phyloP scores from a whole-genome alignment of 148 eudicot genomes.

The Arctostaphylos glauca region DNA sequence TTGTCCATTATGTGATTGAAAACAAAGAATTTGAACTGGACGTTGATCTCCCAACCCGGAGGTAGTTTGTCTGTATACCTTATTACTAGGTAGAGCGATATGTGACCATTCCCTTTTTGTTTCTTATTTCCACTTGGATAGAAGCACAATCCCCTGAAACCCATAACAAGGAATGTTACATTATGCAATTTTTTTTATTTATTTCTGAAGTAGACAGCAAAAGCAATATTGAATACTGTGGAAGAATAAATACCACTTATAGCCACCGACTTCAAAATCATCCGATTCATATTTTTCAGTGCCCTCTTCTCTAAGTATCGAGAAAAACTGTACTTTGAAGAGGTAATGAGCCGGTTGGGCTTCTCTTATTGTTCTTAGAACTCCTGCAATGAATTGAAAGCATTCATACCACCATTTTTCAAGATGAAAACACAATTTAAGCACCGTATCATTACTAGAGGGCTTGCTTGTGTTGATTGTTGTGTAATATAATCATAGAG shows the following conservation, averaged over 20 bases:
- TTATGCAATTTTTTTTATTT: not conserved
- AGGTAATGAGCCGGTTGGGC: conserved; percentile 12
- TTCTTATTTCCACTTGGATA: conserved; percentile 16
- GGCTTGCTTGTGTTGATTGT: not conserved
- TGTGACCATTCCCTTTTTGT: not conserved
- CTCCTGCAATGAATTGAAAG: conserved; percentile 7
- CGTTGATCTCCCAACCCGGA: conserved; percentile 20
- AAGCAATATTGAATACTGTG: not conserved
- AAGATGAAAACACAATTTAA: not conserved
- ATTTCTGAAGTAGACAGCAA: not conserved
- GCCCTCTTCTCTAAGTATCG: not conserved
- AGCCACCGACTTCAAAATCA: conserved; percentile 22
- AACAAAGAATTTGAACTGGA: conserved; percentile 18
- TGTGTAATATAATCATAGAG: not conserved
- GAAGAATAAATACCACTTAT: conserved; percentile 5
- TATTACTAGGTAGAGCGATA: conserved; percentile 20
- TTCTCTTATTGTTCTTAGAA: conserved; percentile 12
- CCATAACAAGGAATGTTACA: not conserved
- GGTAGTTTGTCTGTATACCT: conserved; percentile 1
- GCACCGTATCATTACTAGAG: not conserved
- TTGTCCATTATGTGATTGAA: conserved; percentile 18
- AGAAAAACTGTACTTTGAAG: conserved; percentile 9
- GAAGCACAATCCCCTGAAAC: conserved; percentile 17
- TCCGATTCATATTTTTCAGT: conserved; percentile 11
- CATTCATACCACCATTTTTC: not conserved